Evolutionary conservation across 2,329 filamentous ascomycete genomes (phyloP).

Genomic region (Hypoxylon sp.): DNA sequence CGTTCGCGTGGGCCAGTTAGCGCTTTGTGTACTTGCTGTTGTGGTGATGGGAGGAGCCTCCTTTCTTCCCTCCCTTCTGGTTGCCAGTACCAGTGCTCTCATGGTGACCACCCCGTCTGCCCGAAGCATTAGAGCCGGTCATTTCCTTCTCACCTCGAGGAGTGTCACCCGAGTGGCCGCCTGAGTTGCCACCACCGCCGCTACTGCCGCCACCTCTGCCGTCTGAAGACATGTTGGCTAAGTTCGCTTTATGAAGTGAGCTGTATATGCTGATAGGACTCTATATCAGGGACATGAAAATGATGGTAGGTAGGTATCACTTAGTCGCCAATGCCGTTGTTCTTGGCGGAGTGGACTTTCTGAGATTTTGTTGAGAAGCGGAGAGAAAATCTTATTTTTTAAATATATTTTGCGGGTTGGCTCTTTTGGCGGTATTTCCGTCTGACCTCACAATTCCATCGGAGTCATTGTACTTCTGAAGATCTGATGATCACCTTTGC

Average conservation of each 20-base stretch:
- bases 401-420: background rate
- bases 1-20: background rate
- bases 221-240: conserved; percentile 10
- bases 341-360: background rate
- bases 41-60: conserved; percentile 17
- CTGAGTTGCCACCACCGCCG: background rate
- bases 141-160: conserved; percentile 11
- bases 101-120: conserved; percentile 29
- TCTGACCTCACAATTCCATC: background rate
- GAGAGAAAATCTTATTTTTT: background rate
- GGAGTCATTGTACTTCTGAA: background rate
- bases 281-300: background rate
- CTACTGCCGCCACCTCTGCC: background rate
- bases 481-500: background rate
- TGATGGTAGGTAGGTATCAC: background rate
- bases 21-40: conserved; percentile 11
- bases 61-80: conserved; percentile 25
- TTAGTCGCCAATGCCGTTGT: background rate
- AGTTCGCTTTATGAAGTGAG: background rate
- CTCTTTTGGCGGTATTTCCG: background rate
- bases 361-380: background rate
- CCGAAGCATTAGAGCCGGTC: conserved; percentile 30
- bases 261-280: background rate
- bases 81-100: conserved; percentile 28
- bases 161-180: background rate